phyloP scores from a whole-genome alignment of 2,329 filamentous ascomycete genomes.

The Meredithiella fracta region DNA sequence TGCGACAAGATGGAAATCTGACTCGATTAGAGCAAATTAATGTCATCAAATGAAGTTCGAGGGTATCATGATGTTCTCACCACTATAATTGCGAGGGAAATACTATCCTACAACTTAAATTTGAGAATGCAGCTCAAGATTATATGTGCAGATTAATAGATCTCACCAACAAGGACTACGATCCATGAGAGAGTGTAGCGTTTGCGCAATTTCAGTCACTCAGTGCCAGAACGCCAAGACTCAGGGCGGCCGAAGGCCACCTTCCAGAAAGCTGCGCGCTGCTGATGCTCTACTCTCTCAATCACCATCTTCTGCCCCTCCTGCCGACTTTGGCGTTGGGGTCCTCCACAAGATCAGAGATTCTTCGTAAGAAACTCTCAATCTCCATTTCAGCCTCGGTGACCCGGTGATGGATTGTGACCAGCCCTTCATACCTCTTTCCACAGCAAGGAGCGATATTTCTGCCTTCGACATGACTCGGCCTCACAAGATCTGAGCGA shows the following conservation, averaged over 20 bases:
- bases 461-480: conserved; percentile 12
- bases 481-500: conserved; percentile 7
- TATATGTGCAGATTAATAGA: not conserved
- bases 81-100: too few species aligned
- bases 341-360: not conserved
- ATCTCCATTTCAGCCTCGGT: conserved; percentile 5
- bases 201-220: not conserved
- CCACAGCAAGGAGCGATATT: conserved; percentile 2
- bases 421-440: not conserved
- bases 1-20: too few species aligned
- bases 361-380: not conserved
- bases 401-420: not conserved
- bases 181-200: not conserved
- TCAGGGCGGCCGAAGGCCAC: too few species aligned
- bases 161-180: not conserved
- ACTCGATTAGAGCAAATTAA: too few species aligned
- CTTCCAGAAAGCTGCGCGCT: too few species aligned
- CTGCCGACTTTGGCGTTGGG: too few species aligned
- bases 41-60: too few species aligned
- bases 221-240: too few species aligned
- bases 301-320: too few species aligned
- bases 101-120: not conserved
- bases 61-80: too few species aligned
- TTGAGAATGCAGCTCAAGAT: not conserved
- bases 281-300: too few species aligned